A percentile compares a stretch with the other conserved stretches of the same genome.
phyloP scores from a whole-genome alignment of 75 land plant genomes.

The Sequoiadendron giganteum region DNA sequence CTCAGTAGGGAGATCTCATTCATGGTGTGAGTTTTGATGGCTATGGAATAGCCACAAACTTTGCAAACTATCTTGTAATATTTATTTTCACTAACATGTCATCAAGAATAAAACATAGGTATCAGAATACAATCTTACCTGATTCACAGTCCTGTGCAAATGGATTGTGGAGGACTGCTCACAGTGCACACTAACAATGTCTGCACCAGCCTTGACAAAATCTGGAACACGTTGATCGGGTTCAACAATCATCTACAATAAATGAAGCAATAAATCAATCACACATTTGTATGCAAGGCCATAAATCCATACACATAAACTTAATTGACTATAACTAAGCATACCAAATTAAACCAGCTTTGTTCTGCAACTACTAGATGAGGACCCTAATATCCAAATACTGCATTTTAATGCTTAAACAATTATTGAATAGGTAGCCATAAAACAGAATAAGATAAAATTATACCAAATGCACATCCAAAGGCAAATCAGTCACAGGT shows the following conservation, averaged over 20 bases:
- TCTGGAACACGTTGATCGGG: constrained; percentile 96
- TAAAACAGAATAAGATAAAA: background rate
- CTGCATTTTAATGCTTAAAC: background rate
- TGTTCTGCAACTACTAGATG: background rate
- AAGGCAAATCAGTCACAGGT: constrained; percentile 92
- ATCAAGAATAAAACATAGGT: background rate
- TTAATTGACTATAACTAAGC: background rate
- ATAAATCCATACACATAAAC: background rate
- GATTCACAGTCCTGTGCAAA: constrained; percentile 88
- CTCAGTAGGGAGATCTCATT: background rate
- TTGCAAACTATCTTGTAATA: background rate
- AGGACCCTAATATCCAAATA: background rate
- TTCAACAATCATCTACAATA: constrained; percentile 93
- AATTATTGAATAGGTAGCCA: background rate
- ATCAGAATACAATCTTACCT: constrained; percentile 33
- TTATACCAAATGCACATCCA: constrained; percentile 95
- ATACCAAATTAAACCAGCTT: background rate
- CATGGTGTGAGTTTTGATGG: background rate
- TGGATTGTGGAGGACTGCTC: constrained; percentile 96
- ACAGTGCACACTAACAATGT: constrained; percentile 91
- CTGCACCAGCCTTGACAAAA: constrained; percentile 97
- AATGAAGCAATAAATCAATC: constrained; percentile 8
- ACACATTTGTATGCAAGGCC: background rate
- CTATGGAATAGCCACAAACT: background rate
- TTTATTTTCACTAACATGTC: constrained; percentile 3